Evolutionary conservation across 2,329 filamentous ascomycete species (phyloP), one percentile per base, ranked within the genome.

Genomic region (Ophiostoma populinum): DNA sequence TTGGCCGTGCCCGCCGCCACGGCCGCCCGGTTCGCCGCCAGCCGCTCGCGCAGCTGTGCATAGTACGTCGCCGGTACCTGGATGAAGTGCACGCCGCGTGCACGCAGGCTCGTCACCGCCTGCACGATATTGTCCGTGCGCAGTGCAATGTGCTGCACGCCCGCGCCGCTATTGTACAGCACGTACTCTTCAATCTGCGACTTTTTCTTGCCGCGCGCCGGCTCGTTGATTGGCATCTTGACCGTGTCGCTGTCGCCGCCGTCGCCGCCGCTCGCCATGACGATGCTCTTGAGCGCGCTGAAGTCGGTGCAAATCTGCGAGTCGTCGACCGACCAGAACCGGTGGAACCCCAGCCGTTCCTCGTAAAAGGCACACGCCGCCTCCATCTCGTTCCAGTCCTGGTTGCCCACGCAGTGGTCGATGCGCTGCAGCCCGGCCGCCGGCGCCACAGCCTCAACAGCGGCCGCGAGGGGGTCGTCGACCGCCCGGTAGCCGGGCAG

Each of bases 161-260:
- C 87, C 0, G 86, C 63, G 1, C 87, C 87, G 34, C 77, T 72
- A 62, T 93, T 92, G 64, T 90, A 94, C 52, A 81, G 66, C 45
- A 94, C 75, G 52, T 78, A 86, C 60, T 94, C 87, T 55, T 94
- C 86, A 47, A 95, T 94, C 59, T 95, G 87, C 9, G 75, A 82
- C 56, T 83, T 81, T 58, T 82, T 87, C 62, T 90, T 90, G 40
- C 86, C 87, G 2, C 70, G 63, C 1, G 87, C 87, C 2, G 87
- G 87, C 60, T 94, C 86, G 63, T 94, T 94, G 68, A 95, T 92
- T 49, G 87, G 87, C 85, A 94, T 94, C 62, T 94, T 94, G 57
- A 94, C 83, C 5, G 79, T 55, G 39, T 87, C 79, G 60, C 86
- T 82, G 40, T 75, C 73, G 4, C 76, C 81, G n/a, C n/a, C n/a